A percentile compares a stretch with the other conserved stretches of the same genome.
Evolutionary conservation across 805 yeast genomes (phyloP).

Genomic region (Alloascoidea africana): DNA sequence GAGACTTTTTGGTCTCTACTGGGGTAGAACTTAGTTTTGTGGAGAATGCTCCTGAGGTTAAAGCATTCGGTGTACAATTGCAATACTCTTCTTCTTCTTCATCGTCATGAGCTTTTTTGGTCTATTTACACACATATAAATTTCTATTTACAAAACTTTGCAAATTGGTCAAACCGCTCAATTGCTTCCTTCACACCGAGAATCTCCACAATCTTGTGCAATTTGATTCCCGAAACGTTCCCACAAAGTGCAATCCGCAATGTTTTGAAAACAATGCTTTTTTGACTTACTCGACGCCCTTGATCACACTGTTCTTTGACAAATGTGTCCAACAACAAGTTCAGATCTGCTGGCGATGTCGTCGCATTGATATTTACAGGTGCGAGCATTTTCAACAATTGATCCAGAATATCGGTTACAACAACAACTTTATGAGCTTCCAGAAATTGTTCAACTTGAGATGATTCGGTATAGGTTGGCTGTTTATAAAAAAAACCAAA

Average conservation of each 20-base stretch:
- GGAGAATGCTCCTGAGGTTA: slow-evolving; percentile 29
- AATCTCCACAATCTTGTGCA: slow-evolving; percentile 40
- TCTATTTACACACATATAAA: slow-evolving; percentile 7
- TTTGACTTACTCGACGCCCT: too few species aligned
- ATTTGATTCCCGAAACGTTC: slow-evolving; percentile 50
- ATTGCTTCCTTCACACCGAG: slow-evolving; percentile 24
- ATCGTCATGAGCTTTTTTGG: slow-evolving; percentile 4
- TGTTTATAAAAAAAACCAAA: slow-evolving; percentile 24
- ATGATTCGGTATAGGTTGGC: slow-evolving; percentile 6
- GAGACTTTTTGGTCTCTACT: slow-evolving; percentile 64
- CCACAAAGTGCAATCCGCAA: slow-evolving; percentile 61
- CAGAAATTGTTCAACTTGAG: too few species aligned
- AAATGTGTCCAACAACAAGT: too few species aligned
- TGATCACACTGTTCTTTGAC: too few species aligned
- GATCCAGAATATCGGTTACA: too few species aligned
- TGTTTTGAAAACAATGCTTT: slow-evolving; percentile 42
- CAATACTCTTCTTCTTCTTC: slow-evolving; percentile 37
- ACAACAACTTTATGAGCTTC: too few species aligned
- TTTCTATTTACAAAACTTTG: slow-evolving; percentile 7
- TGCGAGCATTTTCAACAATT: too few species aligned
- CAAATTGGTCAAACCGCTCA: slow-evolving; percentile 4
- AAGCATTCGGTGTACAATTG: slow-evolving; percentile 41
- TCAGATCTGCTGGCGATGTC: too few species aligned
- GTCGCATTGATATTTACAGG: too few species aligned
- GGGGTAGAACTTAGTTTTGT: slow-evolving; percentile 43